Evolutionary conservation across 2,329 filamentous ascomycete genomes (phyloP).

Genomic region (Phoma herbarum): DNA sequence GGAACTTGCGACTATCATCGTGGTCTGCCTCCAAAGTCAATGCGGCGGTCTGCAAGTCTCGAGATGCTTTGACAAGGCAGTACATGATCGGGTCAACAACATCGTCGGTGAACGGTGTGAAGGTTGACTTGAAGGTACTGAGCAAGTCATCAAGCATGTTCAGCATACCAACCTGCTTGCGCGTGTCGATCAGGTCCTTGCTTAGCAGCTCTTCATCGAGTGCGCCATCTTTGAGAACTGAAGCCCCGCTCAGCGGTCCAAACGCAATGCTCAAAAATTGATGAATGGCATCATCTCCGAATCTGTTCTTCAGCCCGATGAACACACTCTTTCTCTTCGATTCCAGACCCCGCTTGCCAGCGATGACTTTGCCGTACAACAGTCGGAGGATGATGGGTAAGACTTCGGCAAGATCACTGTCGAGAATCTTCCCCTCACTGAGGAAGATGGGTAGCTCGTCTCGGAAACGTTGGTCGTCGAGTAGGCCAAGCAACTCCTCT

Average conservation of each 20-base stretch:
- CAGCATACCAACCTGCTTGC: conserved; percentile 89
- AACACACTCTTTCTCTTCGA: conserved; percentile 77
- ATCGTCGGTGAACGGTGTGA: conserved; percentile 71
- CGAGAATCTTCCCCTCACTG: conserved; percentile 71
- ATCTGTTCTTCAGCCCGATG: conserved; percentile 75
- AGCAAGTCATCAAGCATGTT: conserved; percentile 92
- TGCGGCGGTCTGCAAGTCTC: conserved; percentile 46
- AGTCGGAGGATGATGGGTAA: conserved; percentile 89
- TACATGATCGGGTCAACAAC: conserved; percentile 82
- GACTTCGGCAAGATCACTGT: conserved; percentile 74
- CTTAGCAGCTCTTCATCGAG: conserved; percentile 56
- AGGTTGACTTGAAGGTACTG: conserved; percentile 79
- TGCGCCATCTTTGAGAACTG: conserved; percentile 62
- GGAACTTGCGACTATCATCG: conserved; percentile 40
- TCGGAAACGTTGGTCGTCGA: conserved; percentile 91
- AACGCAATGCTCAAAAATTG: conserved; percentile 84
- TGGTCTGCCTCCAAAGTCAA: conserved; percentile 41
- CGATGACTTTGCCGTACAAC: conserved; percentile 89
- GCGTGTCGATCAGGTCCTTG: conserved; percentile 67
- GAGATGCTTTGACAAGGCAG: conserved; percentile 76
- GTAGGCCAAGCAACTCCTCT: conserved; percentile 83
- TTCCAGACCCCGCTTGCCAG: conserved; percentile 81
- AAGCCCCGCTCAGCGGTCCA: conserved; percentile 70
- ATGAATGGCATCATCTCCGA: conserved; percentile 77
- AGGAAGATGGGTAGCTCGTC: conserved; percentile 93